Evolutionary conservation across 2,329 filamentous ascomycete genomes (phyloP), one percentile per base, ranked within the genome.

Genomic region (Aspergillus pseudotamarii): DNA sequence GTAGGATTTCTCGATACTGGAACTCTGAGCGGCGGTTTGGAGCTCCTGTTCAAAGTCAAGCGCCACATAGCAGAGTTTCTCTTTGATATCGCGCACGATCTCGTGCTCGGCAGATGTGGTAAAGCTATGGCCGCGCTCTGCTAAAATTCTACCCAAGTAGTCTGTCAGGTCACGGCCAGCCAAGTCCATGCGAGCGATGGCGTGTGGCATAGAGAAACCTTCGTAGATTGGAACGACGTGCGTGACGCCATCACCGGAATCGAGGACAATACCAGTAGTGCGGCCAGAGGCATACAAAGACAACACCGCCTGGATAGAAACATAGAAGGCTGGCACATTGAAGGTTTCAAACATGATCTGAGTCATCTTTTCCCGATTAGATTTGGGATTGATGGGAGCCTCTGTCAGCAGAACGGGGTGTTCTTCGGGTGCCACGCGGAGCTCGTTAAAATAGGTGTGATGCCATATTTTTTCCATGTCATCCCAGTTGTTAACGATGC

Each of bases 381-480:
- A 96, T 90, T 98, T 98, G 83, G 95, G 95, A 90, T 99, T 99
- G 91, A 99, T 98, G 75, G 95, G 95, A 76, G 95, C 95, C 88
- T 99, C 95, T 76, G 95, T 99, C 83, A 99, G 89, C 80, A 99
- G 90, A 81, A 98, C 94, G 77, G 95, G 95, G 90, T 99, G 95
- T 91, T 99, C 95, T 89, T 99, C 95, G 77, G 95, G 95, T 77
- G 95, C 95, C 72, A 99, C 95, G 94, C 95, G 94, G 80, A 99
- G 89, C 89, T 99, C 95, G 87, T 99, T 99, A 92, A 98, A 99
- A 89, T 98, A 99, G 81, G 95, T 98, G 92, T 99, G 95, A 85
- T 99, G 95, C 95, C 95, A 99, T 78, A 99, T 98, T 91, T 98
- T 98, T 89, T 98, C 95, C 95, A 98, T 98, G 84, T 98, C 95